Evolutionary conservation across 768 basidiomycete species (phyloP), one percentile per base, ranked within the genome.

Genomic region (Lyophyllum decastes): DNA sequence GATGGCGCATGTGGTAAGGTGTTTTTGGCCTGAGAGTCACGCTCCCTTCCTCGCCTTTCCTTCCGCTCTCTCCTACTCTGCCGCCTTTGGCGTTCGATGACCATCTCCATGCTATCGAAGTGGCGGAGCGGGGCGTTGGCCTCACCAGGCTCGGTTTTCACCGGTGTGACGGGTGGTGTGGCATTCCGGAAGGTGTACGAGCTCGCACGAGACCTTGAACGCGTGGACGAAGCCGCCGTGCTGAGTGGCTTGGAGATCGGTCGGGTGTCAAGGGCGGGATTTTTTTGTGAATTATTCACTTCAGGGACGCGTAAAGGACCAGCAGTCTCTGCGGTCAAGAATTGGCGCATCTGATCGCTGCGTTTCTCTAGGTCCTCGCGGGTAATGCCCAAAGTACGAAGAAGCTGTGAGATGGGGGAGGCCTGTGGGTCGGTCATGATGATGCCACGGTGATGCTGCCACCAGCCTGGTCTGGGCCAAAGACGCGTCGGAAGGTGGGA

Each of bases 331-430:
- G 83, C 72, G 33, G 83, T 86, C 63, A 90, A 78, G 76, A 90
- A 91, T 64, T 85, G 84, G 52, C 89, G 87, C 90, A 92, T 92
- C 70, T 90, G 83, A 74, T 87, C 81, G 65, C 86, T 90, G 67
- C 84, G 88, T 68, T 82, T 79, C 64, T 78, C 69, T 55, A 92
- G 76, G 73, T 92, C 90, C 66, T 89, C 85, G 71, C 88, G 83
- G 62, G 91, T 90, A 67, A 92, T 80, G 51, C 90, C 89, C 41
- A 92, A 79, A 17, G 84, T 84, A 64, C 83, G 77, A 34, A 92
- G 75, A 22, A 92, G 81, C 63, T 86, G 84, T 30, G 88, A 88
- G 26, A 90, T 90, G 34, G 90, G 90, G 8, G 90, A 92, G 50
- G 70, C 69, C 60, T 77, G 72, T 51, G 66, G 72, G 60, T 77